Percentiles rank a stretch among this genome's conserved stretches.
Evolutionary conservation across 129 eudicot genomes (phyloP).

Genomic region (Artemisia tridentata): DNA sequence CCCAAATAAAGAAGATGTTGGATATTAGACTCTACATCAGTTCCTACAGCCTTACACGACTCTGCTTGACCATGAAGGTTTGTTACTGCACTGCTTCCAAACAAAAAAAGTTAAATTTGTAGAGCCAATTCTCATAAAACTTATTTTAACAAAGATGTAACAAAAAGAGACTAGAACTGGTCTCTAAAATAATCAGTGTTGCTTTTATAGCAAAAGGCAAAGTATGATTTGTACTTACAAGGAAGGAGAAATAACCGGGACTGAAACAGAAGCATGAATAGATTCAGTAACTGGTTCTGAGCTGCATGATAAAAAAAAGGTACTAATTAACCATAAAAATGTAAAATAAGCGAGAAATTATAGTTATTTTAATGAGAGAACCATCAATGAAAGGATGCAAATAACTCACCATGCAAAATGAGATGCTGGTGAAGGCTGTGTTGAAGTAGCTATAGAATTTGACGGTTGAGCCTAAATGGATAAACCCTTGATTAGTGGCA

Average conservation of each 20-base stretch:
- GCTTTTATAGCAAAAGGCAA: not conserved
- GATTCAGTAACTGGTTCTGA: slow-evolving; percentile 34
- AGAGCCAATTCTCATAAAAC: not conserved
- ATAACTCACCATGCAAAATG: slow-evolving; percentile 44
- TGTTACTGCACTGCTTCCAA: slow-evolving; percentile 36
- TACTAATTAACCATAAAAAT: not conserved
- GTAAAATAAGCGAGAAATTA: not conserved
- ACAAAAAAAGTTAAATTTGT: not conserved
- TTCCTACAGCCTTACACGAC: slow-evolving; percentile 64
- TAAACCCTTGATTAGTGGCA: slow-evolving; percentile 12
- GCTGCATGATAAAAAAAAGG: slow-evolving; percentile 20
- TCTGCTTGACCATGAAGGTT: slow-evolving; percentile 63
- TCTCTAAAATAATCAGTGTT: not conserved
- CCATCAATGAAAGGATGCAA: not conserved
- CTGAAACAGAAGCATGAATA: slow-evolving; percentile 30
- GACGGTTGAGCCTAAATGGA: slow-evolving; percentile 27
- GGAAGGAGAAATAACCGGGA: slow-evolving; percentile 26
- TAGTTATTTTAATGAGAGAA: not conserved
- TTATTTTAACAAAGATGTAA: too few species aligned
- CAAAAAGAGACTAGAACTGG: not conserved
- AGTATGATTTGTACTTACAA: slow-evolving; percentile 21
- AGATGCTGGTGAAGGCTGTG: slow-evolving; percentile 38
- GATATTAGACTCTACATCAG: slow-evolving; percentile 43
- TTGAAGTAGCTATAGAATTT: too few species aligned
- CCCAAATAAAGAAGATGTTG: slow-evolving; percentile 75